These are phyloP conservation scores for Cornus controversa DNA, from an alignment of 148 eudicot genomes.

Conservation along the genomic window DNA sequence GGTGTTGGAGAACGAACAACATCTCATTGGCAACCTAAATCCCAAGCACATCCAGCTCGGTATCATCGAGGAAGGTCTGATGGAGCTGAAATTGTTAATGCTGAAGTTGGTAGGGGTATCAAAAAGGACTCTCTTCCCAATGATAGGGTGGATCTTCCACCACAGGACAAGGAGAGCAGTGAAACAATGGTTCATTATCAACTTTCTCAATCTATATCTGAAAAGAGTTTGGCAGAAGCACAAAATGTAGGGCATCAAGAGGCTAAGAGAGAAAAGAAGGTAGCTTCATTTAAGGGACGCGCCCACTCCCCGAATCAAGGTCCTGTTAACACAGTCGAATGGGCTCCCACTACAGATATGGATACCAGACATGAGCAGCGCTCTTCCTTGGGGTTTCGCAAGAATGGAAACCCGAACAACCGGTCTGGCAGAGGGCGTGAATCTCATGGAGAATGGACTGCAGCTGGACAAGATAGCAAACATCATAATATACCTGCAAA, in stretches of 20 bases:
- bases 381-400: slow-evolving; percentile 47
- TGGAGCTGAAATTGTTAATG: slow-evolving; percentile 36
- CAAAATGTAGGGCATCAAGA: slow-evolving; percentile 35
- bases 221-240: slow-evolving; percentile 26
- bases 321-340: slow-evolving; percentile 32
- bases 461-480: slow-evolving; percentile 42
- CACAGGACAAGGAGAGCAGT: slow-evolving; percentile 15
- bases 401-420: slow-evolving; percentile 40
- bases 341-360: slow-evolving; percentile 17
- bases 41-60: slow-evolving; percentile 36
- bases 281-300: slow-evolving; percentile 34
- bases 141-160: slow-evolving; percentile 4
- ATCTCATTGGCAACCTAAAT: slow-evolving; percentile 88
- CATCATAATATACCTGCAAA: slow-evolving; percentile 39
- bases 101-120: slow-evolving; percentile 25
- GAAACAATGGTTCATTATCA: slow-evolving; percentile 24
- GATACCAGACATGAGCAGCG: slow-evolving; percentile 42
- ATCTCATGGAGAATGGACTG: slow-evolving; percentile 55
- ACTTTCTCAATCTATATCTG: slow-evolving; percentile 24
- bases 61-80: slow-evolving; percentile 32
- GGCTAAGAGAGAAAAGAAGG: slow-evolving; percentile 41
- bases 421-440: slow-evolving; percentile 50
- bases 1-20: slow-evolving; percentile 45
- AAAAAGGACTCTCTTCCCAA: slow-evolving; percentile 26
- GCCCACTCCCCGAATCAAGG: slow-evolving; percentile 36